Conservation (phyloP, 225 moss, liverwort and hornwort genomes). For the Pseudisothecium myosuroides region DNA sequence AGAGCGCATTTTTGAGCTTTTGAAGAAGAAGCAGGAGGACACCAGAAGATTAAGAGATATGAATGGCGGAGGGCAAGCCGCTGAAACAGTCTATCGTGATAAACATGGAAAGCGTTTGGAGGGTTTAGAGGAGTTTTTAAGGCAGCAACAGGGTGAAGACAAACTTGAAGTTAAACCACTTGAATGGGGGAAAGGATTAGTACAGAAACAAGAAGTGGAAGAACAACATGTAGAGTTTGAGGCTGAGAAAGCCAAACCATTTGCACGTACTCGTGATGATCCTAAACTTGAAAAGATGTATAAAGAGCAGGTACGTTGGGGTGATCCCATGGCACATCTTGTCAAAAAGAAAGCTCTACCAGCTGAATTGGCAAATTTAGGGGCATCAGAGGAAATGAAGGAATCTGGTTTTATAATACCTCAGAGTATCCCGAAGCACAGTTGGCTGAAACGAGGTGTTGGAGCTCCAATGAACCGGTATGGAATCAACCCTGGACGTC, state of each 20-base stretch:
- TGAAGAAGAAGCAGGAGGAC: not conserved
- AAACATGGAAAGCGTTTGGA: not conserved
- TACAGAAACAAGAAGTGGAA: not conserved
- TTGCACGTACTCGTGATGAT: not conserved
- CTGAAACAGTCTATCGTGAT: not conserved
- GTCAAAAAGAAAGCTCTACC: not conserved
- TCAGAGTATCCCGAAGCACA: fast-evolving
- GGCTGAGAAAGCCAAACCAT: not conserved
- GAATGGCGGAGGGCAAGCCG: not conserved
- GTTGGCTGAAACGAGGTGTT: not conserved
- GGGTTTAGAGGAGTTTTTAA: not conserved
- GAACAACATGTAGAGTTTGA: not conserved
- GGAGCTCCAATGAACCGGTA: not conserved
- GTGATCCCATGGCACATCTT: not conserved
- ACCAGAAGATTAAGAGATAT: not conserved
- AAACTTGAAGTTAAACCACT: not conserved
- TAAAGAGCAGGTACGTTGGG: not conserved
- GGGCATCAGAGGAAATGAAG: not conserved
- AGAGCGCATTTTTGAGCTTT: not conserved
- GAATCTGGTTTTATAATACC: not conserved
- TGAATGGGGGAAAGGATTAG: not conserved
- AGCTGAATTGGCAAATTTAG: not conserved
- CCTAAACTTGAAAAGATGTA: not conserved
- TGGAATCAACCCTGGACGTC: not conserved
- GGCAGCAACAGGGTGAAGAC: not conserved